A percentile compares a stretch with the other conserved stretches of the same genome.
These are phyloP conservation scores for Sugiyamaella smithiae DNA, from an alignment of 805 yeast species.

Conservation along the genomic window DNA sequence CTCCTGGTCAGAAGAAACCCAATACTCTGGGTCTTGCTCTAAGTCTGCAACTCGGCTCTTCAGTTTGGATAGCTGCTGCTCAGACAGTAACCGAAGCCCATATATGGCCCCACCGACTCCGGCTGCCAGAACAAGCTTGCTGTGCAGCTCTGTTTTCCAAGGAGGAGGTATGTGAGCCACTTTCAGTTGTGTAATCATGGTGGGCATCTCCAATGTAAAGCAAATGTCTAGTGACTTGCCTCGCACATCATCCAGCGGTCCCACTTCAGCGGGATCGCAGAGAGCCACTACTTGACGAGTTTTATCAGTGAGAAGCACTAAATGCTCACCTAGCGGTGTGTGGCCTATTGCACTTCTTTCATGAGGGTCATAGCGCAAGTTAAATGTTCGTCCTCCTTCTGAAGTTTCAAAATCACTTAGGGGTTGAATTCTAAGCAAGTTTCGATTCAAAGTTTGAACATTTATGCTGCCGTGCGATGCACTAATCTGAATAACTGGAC, in stretches of 20 bases:
- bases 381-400: background rate
- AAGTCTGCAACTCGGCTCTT: background rate
- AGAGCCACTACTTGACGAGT: slow-evolving; percentile 9
- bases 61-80: background rate
- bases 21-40: slow-evolving; percentile 2
- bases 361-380: slow-evolving; percentile 3
- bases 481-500: slow-evolving; percentile 16
- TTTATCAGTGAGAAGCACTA: slow-evolving; percentile 14
- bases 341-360: background rate
- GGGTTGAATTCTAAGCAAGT: background rate
- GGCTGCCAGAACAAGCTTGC: slow-evolving; percentile 3
- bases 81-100: background rate
- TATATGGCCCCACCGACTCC: slow-evolving; percentile 10
- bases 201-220: slow-evolving; percentile 10
- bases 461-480: slow-evolving; percentile 1
- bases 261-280: background rate
- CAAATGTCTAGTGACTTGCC: background rate
- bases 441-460: slow-evolving; percentile 12
- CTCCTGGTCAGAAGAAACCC: background rate
- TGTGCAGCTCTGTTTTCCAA: background rate
- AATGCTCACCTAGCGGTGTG: background rate
- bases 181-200: slow-evolving; percentile 9
- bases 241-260: background rate
- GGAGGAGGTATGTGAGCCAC: background rate
- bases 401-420: background rate